Conservation (phyloP, 2,329 filamentous ascomycete genomes). For the Aureobasidium uvarum region DNA sequence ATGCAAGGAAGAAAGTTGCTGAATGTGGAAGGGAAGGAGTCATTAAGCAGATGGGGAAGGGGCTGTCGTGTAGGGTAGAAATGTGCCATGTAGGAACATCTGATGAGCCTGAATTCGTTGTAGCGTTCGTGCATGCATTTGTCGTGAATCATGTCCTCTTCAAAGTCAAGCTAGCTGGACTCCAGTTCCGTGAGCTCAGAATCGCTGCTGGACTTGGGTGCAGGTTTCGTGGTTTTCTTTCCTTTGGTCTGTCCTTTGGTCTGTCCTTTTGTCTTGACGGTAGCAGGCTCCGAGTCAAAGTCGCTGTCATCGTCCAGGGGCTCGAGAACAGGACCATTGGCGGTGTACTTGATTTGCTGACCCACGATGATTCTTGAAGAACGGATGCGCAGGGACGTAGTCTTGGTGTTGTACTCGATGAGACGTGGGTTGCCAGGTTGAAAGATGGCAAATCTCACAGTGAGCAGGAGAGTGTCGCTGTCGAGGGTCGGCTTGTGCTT, state of each 20-base stretch:
- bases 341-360: conserved; percentile 21
- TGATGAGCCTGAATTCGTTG: neutral
- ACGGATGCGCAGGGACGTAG: conserved; percentile 10
- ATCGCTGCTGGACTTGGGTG: neutral
- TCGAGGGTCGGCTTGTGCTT: neutral
- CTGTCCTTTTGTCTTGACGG: too few relatives aligned
- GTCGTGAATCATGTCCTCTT: neutral
- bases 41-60: neutral
- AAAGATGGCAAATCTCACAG: conserved; percentile 14
- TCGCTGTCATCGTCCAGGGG: neutral
- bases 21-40: neutral
- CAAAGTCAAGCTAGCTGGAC: neutral
- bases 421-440: conserved; percentile 8
- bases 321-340: conserved; percentile 7
- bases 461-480: neutral
- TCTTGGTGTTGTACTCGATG: conserved; percentile 13
- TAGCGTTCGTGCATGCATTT: neutral
- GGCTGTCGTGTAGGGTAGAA: neutral
- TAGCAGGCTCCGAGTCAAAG: neutral
- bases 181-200: conserved; percentile 24
- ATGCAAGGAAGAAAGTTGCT: neutral
- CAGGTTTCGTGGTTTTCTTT: neutral
- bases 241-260: neutral
- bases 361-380: conserved; percentile 15
- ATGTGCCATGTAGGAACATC: neutral